Percentiles rank a stretch among this genome's conserved stretches.
phyloP scores from a whole-genome alignment of 371 early-diverging fungal species.

The Mortierella sp. region DNA sequence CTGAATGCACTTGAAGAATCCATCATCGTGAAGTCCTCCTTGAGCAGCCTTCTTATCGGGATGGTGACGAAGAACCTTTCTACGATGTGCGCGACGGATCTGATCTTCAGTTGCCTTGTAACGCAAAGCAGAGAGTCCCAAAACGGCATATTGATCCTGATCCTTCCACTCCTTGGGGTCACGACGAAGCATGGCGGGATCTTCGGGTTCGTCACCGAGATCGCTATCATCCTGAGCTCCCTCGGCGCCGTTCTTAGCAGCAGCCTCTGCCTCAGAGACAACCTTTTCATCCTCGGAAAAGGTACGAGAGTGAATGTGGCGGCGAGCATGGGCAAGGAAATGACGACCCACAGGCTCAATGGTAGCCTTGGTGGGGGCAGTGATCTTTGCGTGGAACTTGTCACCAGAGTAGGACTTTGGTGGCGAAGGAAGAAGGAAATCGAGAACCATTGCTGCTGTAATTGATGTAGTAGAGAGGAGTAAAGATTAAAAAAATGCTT shows the following conservation, averaged over 20 bases:
- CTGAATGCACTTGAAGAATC: slow-evolving; percentile 98
- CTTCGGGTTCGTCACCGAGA: slow-evolving; percentile 79
- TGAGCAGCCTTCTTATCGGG: slow-evolving; percentile 91
- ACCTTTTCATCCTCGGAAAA: slow-evolving; percentile 76
- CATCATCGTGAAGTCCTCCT: slow-evolving; percentile 87
- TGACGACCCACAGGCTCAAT: slow-evolving; percentile 75
- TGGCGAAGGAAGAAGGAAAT: slow-evolving; percentile 76
- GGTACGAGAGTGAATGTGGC: slow-evolving; percentile 77
- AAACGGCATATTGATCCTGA: slow-evolving; percentile 91
- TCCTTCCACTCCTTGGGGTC: slow-evolving; percentile 91
- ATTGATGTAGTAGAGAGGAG: slow-evolving; percentile 8
- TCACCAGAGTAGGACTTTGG: slow-evolving; percentile 72
- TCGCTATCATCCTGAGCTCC: slow-evolving; percentile 67
- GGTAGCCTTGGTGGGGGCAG: slow-evolving; percentile 64
- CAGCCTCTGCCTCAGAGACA: slow-evolving; percentile 52
- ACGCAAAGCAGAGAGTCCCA: slow-evolving; percentile 86
- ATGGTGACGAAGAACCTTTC: slow-evolving; percentile 89
- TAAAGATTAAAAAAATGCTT: neutral
- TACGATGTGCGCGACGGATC: slow-evolving; percentile 86
- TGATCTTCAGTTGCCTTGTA: slow-evolving; percentile 87
- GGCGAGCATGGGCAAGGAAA: slow-evolving; percentile 77
- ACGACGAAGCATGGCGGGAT: slow-evolving; percentile 69
- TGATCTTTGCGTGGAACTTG: slow-evolving; percentile 63
- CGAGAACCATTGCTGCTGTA: slow-evolving; percentile 60
- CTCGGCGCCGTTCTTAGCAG: slow-evolving; percentile 59